These are phyloP conservation scores for Heliamphora pulchella DNA, from an alignment of 179 eudicot species.

Conservation along the genomic window DNA sequence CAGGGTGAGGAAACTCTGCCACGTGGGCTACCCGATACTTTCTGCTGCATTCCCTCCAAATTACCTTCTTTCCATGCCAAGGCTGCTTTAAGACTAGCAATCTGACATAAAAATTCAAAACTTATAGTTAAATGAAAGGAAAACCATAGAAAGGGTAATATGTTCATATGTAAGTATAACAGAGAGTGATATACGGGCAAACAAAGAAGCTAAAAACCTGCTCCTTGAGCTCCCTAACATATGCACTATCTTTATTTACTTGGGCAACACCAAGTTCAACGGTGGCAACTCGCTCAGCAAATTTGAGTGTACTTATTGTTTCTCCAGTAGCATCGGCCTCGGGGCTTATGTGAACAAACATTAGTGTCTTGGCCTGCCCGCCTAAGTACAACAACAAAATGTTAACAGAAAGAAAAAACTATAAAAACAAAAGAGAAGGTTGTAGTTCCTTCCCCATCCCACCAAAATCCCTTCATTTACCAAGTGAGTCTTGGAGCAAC, in stretches of 20 bases:
- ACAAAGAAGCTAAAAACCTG: slow-evolving; percentile 45
- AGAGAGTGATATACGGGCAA: background rate
- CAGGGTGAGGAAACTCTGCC: slow-evolving; percentile 33
- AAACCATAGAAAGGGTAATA: background rate
- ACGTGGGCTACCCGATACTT: slow-evolving; percentile 43
- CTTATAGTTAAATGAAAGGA: background rate
- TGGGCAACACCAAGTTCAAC: slow-evolving; percentile 98
- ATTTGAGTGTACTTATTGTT: slow-evolving; percentile 94
- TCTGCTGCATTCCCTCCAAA: slow-evolving; percentile 31
- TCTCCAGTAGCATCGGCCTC: slow-evolving; percentile 84
- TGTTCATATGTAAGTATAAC: background rate
- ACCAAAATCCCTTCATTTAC: slow-evolving; percentile 27
- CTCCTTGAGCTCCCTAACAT: slow-evolving; percentile 88
- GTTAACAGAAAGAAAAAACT: background rate
- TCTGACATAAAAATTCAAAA: slow-evolving; percentile 29
- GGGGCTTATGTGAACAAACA: slow-evolving; percentile 98
- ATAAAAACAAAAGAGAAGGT: background rate
- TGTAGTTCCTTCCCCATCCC: no score
- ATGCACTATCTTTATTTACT: slow-evolving; percentile 68
- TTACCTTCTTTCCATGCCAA: slow-evolving; percentile 67
- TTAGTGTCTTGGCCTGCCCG: slow-evolving; percentile 97
- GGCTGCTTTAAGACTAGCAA: slow-evolving; percentile 78
- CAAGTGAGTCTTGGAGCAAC: slow-evolving; percentile 90
- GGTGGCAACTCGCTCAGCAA: slow-evolving; percentile 94
- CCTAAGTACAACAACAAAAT: slow-evolving; percentile 32